Percentiles rank a stretch among this genome's conserved stretches.
phyloP scores from a whole-genome alignment of 345 rosid genomes.

The Erucastrum elatum region DNA sequence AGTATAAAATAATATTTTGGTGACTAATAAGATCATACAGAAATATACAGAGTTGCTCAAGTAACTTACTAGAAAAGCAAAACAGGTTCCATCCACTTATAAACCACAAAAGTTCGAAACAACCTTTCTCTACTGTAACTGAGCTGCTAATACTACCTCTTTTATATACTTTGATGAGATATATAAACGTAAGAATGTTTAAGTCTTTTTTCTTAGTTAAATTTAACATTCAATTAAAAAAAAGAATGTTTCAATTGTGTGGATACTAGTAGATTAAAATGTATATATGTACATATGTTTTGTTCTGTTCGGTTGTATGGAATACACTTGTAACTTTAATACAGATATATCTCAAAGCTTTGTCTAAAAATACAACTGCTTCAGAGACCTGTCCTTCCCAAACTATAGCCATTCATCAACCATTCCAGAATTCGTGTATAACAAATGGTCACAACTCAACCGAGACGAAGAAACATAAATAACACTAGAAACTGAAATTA shows the following conservation, averaged over 20 bases:
- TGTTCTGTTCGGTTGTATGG: not conserved
- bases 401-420: constrained; percentile 4
- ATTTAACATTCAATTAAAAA: too few relatives aligned
- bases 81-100: too few relatives aligned
- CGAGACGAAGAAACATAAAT: constrained; percentile 6
- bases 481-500: constrained; percentile 10
- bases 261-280: not conserved
- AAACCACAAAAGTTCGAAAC: too few relatives aligned
- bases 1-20: not conserved
- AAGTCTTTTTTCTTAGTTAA: too few relatives aligned
- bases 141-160: too few relatives aligned
- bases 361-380: not conserved
- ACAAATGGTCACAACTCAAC: constrained; percentile 6
- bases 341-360: not conserved
- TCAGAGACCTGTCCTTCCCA: not conserved
- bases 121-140: too few relatives aligned
- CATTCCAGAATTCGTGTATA: constrained; percentile 15
- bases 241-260: too few relatives aligned
- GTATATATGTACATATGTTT: not conserved
- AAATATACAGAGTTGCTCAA: not conserved
- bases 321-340: not conserved
- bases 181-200: too few relatives aligned
- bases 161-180: too few relatives aligned
- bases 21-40: not conserved
- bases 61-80: not conserved